These are phyloP conservation scores for Botrytis byssoidea DNA, from an alignment of 2,329 filamentous ascomycete genomes.

Conservation along the genomic window DNA sequence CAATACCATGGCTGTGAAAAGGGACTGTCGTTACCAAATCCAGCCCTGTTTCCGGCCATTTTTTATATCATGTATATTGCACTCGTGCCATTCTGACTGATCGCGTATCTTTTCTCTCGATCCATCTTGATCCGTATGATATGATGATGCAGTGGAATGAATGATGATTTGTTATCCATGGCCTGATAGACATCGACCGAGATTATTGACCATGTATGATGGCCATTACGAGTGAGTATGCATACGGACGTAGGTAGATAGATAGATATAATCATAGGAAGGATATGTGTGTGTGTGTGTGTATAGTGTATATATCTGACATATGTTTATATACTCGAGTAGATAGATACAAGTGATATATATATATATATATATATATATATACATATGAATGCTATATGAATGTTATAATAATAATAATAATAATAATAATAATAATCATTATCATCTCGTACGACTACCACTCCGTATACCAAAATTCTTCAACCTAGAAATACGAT, in stretches of 20 bases:
- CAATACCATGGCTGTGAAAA: background rate
- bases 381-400: background rate
- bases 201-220: background rate
- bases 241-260: too few relatives aligned
- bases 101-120: background rate
- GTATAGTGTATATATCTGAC: background rate
- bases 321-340: too few relatives aligned
- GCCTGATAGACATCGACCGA: background rate
- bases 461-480: background rate
- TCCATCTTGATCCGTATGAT: background rate
- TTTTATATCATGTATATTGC: background rate
- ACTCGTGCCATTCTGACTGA: constrained; percentile 2
- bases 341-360: too few relatives aligned
- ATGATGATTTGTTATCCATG: background rate
- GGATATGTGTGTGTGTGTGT: background rate
- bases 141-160: too few relatives aligned
- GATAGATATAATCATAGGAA: background rate
- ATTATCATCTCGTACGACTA: background rate
- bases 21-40: background rate
- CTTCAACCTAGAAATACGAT: background rate
- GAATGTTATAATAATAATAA: too few relatives aligned
- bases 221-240: background rate
- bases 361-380: too few relatives aligned
- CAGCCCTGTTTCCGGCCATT: constrained; percentile 10
- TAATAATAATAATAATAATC: too few relatives aligned